Percentiles rank a stretch among this genome's conserved stretches.
Evolutionary conservation across 2,329 filamentous ascomycete genomes (phyloP).

Genomic region (Cyanodermella asteris): DNA sequence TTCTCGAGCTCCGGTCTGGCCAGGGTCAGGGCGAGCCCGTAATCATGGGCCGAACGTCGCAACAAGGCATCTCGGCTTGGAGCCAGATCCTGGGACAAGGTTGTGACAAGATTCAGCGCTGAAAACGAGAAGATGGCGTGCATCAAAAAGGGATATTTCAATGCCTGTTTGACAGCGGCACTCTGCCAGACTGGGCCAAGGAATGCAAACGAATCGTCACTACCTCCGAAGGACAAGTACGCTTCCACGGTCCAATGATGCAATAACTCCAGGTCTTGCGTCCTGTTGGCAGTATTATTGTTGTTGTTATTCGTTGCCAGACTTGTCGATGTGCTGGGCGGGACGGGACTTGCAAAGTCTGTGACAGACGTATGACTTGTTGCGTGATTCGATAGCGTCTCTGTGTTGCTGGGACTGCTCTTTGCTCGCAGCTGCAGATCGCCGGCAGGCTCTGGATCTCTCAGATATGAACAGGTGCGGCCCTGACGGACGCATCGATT

Average conservation of each 20-base stretch:
- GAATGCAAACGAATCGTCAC: background rate
- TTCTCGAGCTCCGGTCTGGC: constrained; percentile 1
- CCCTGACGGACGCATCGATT: constrained; percentile 1
- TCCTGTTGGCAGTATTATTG: background rate
- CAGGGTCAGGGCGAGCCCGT: constrained; percentile 1
- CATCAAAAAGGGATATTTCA: constrained; percentile 2
- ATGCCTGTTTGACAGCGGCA: constrained; percentile 2
- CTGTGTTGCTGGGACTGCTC: background rate
- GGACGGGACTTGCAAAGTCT: background rate
- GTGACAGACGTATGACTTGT: background rate
- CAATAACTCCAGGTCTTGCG: constrained; percentile 3
- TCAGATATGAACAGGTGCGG: background rate
- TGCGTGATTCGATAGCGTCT: background rate
- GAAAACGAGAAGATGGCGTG: constrained; percentile 3
- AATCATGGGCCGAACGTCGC: background rate
- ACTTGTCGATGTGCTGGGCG: too few species aligned
- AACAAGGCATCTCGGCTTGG: constrained; percentile 1
- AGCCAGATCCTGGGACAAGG: background rate
- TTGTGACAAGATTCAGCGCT: constrained; percentile 1
- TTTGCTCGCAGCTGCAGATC: background rate
- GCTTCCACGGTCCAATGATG: constrained; percentile 2
- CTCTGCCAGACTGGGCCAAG: constrained; percentile 2
- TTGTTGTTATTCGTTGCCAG: background rate
- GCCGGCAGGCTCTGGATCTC: background rate
- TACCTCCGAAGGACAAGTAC: constrained; percentile 1